Evolutionary conservation across 768 basidiomycete genomes (phyloP), one percentile per base, ranked within the genome.

Genomic region (Hericium alpestre): DNA sequence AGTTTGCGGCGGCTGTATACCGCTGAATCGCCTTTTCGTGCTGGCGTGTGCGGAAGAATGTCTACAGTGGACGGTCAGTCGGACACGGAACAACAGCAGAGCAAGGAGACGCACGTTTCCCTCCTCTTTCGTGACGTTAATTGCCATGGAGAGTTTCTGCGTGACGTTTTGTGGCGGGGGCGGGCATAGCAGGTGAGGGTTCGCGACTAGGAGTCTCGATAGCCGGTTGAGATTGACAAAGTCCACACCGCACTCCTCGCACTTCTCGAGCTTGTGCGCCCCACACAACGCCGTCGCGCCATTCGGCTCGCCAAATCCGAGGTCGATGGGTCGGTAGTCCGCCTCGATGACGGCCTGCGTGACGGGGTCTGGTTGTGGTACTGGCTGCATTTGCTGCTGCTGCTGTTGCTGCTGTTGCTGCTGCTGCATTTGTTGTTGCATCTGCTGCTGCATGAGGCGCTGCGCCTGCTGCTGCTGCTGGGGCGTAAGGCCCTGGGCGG

Each of bases 101-200:
- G 32, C 49, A 41, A 4, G 18, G 32, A 51, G 37, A 76, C 90
- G 66, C 66, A 92, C 92, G 69, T 99, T 99, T 58, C 96, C 96
- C 60, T 95, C 90, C 51, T 98, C 95, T 67, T 97, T 97, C 4
- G 86, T 84, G 50, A 77, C 74, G 13, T 81, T 85, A 56, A 97
- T 81, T 20, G 82, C 78, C 61, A 85, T 80, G 0, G 87, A 79
- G 18, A 95, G 73, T 60, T 88, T 86, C 65, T 84, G 83, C 8
- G 85, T 83, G 52, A 88, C 74, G 51, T 93, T 76, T 59, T 83
- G 86, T 27, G 83, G 79, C 4, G 93, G 92, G 1, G 93, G 93
- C 20, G 84, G 92, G 64, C 88, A 89, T 51, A 82, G 78, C 16
- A 90, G 72, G 60, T 76, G 80, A 27, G 87, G 85, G 65, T 92